A percentile compares a stretch with the other conserved stretches of the same genome.
These are phyloP conservation scores for Lecanicillium sp. DNA, from an alignment of 2,329 filamentous ascomycete genomes.

Conservation along the genomic window DNA sequence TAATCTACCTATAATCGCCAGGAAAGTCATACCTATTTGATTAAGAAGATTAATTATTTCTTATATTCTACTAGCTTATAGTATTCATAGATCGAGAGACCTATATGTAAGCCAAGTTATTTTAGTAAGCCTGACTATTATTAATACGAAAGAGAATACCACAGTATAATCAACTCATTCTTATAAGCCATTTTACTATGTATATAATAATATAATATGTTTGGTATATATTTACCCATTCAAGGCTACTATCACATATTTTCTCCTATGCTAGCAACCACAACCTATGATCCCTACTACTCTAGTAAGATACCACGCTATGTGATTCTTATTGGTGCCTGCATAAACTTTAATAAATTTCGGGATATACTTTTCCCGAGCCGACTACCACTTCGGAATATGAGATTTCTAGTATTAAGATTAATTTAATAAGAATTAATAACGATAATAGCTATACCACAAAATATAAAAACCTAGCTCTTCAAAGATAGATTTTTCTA, in stretches of 20 bases:
- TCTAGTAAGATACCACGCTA: too few relatives aligned
- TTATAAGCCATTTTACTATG: not conserved
- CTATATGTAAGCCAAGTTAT: not conserved
- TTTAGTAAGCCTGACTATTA: not conserved
- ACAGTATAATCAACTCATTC: not conserved
- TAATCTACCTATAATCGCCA: not conserved
- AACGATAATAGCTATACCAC: too few relatives aligned
- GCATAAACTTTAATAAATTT: too few relatives aligned
- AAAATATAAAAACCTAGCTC: too few relatives aligned
- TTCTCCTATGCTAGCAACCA: too few relatives aligned
- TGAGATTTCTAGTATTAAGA: not conserved
- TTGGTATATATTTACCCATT: too few relatives aligned
- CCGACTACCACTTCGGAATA: too few relatives aligned
- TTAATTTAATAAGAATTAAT: not conserved
- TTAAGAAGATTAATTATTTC: not conserved
- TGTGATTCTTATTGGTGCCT: too few relatives aligned
- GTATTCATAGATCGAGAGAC: not conserved
- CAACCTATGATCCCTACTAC: too few relatives aligned
- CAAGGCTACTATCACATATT: too few relatives aligned
- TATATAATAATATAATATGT: not conserved
- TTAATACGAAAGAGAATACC: not conserved
- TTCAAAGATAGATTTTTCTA: too few relatives aligned
- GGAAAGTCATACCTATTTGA: not conserved
- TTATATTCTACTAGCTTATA: not conserved
- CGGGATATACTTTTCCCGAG: too few relatives aligned